Percentiles rank a stretch among this genome's conserved stretches.
phyloP scores from a whole-genome alignment of 495 filamentous ascomycete species.

The Platismatia glauca region DNA sequence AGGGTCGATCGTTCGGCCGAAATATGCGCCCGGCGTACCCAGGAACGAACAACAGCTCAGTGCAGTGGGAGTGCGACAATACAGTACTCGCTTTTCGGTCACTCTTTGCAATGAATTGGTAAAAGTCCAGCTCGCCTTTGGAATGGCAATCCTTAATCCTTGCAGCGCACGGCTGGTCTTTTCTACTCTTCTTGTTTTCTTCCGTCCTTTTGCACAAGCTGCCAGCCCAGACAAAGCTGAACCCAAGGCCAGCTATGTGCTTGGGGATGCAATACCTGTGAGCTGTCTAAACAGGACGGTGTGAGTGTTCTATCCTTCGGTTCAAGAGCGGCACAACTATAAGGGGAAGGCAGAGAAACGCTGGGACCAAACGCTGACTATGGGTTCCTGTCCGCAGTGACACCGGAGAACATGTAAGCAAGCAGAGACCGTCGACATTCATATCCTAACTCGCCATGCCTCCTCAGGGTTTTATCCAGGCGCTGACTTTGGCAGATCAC shows the following conservation, averaged over 20 bases:
- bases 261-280: constrained; percentile 49
- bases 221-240: constrained; percentile 27
- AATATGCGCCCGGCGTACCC: neutral
- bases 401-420: constrained; percentile 54
- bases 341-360: neutral
- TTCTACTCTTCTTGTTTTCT: neutral
- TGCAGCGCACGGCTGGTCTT: neutral
- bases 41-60: neutral
- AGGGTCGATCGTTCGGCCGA: constrained; percentile 1
- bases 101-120: neutral
- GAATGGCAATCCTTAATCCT: neutral
- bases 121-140: neutral
- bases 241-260: constrained; percentile 41
- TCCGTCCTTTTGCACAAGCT: constrained; percentile 11
- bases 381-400: constrained; percentile 31
- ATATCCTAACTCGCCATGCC: neutral
- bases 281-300: constrained; percentile 59
- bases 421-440: constrained; percentile 8
- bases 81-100: neutral
- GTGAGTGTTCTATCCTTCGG: constrained; percentile 35
- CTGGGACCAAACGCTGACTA: constrained; percentile 7
- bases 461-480: neutral
- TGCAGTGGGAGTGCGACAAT: neutral
- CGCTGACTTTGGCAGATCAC: constrained; percentile 53
- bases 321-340: no score